These are phyloP conservation scores for Carex scoparia DNA, from an alignment of 176 grass and related monocot species.

Conservation along the genomic window DNA sequence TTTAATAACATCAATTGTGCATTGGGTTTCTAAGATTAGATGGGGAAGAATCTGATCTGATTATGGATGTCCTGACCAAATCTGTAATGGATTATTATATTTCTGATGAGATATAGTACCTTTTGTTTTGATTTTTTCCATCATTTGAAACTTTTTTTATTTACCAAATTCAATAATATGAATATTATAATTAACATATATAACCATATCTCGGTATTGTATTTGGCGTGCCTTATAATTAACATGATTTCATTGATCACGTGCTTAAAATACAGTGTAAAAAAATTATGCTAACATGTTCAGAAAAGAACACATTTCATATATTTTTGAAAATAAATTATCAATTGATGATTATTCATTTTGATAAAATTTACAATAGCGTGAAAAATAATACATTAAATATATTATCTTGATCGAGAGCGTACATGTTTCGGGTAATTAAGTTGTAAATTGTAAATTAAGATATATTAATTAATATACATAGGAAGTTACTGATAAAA, in stretches of 20 bases:
- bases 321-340: no score
- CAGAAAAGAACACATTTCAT: no score
- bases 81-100: background rate
- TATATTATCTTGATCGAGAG: no score
- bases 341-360: no score
- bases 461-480: background rate
- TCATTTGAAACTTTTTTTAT: background rate
- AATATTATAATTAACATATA: background rate
- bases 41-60: background rate
- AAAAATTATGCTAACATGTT: background rate
- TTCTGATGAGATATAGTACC: background rate
- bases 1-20: background rate
- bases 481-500: background rate
- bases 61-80: background rate
- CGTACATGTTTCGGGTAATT: background rate
- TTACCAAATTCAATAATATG: background rate
- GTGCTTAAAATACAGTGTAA: background rate
- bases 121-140: background rate
- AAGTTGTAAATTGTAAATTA: background rate
- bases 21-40: conserved; percentile 1
- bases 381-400: no score
- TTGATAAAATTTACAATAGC: no score
- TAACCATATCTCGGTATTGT: background rate
- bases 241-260: background rate
- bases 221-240: background rate